Evolutionary conservation across 164 flowering plant genomes (phyloP), one percentile per base, ranked within the genome.

Genomic region (Liriodendron chinense): DNA sequence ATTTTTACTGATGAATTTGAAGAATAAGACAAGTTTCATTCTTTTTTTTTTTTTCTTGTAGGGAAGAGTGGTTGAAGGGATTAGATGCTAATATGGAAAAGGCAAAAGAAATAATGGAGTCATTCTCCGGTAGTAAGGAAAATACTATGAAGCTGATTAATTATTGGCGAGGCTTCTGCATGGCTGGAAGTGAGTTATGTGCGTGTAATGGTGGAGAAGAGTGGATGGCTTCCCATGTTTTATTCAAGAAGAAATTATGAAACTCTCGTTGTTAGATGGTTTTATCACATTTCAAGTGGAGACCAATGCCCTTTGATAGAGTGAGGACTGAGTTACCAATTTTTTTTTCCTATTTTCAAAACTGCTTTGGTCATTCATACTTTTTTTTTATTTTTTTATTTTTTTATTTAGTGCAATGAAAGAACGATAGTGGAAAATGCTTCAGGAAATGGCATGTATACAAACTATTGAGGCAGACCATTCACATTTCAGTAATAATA

Each of bases 201-300:
- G 70, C 59, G n/a, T 76, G 73, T 9, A 53, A 63, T 20, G 53
- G 69, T 64, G 75, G 72, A 24, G 75, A 74, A 80, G 77, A 80
- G 74, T 73, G 71, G 69, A 77, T 80, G 80, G 23, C 20, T 14
- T 59, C 69, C 6, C 74, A 73, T 24, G 1, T 70, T 24, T 71
- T 80, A 6, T 80, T 73, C 77, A 76, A 78, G 75, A 78, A 78
- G 50, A 75, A 75, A 75, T 75, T 28, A 65, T 65, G 43, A 53
- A 10, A 53, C 59, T 53, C 43, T 34, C 43, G 5, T 34, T 34
- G 43, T 34, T 34, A 7, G 43, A 34, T 34, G 43, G 43, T 34
- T 34, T 7, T 34, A 34, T 34, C 43, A 34, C 43, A 34, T 34
- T 34, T 34, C 43, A 34, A 7, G 43, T 34, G 43, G 43, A 34